Base-by-base conservation (phyloP, 371 early-diverging fungal genomes). In the Mucor saturninus region DNA sequence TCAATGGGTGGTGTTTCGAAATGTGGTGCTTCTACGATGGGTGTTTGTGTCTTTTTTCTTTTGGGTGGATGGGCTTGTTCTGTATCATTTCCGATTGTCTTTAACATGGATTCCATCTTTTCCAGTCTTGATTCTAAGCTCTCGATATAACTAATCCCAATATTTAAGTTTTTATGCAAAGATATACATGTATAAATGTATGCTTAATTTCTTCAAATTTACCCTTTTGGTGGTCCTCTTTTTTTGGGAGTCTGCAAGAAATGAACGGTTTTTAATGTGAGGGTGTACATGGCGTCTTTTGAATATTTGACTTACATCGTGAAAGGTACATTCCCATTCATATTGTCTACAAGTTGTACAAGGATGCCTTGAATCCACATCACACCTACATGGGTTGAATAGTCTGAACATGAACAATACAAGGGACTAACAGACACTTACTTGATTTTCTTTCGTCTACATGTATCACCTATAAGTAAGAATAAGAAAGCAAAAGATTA, bases 221-320 rank as follows among this genome's bases (percentile, higher is more conserved):
- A 79, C 80, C 81, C 81, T 69, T 80, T 80, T 14, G 78, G 81
- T 7, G 81, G 81, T 28, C 81, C 81, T 51, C 81, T 71, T 39
- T 81, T 81, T 56, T 75, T 81, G 4, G 75, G 65, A 59, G 68
- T 68, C 72, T 80, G 53, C 21, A 21, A 21, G 21, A 0, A 21
- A 21, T 21, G 21, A 21, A 21, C 21, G 21, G 21, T 21, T 1
- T 21, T 21, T 21, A 21, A 21, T 21, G 21, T 21, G 21, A 21
- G 21, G 21, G 21, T 21, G 21, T 1, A 32, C n/a, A 40, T 7
- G 40, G 7, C 14, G 8, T 40, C 14, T 40, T 40, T 40, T 40
- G 3, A 2, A 40, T 7, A 11, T 40, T 43, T 43, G 10, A 28
- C 28, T 61, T 76, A 79, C 79, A 54, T 80, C 74, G 31, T 76